phyloP scores from a whole-genome alignment of 1,139 yeast genomes.

The Geotrichum bryndzae region DNA sequence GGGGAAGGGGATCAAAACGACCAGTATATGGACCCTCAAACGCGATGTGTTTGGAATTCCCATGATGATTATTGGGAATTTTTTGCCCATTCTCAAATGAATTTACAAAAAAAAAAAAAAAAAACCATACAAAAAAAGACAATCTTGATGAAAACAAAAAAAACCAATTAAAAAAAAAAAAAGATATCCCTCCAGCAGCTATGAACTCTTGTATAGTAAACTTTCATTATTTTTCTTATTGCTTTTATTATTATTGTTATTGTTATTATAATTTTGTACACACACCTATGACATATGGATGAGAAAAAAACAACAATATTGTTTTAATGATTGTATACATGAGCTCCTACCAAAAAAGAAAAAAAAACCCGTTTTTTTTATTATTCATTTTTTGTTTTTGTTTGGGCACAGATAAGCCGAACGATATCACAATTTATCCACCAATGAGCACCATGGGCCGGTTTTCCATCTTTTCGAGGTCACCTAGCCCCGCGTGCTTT shows the following conservation, averaged over 20 bases:
- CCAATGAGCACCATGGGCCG: constrained; percentile 52
- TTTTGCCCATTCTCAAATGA: constrained; percentile 53
- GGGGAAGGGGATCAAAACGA: constrained; percentile 48
- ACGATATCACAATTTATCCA: constrained; percentile 31
- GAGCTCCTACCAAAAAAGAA: not conserved
- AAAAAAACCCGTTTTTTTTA: not conserved
- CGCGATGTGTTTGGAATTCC: constrained; percentile 90
- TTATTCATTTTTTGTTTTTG: not conserved
- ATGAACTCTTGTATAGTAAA: not conserved
- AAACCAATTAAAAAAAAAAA: not conserved
- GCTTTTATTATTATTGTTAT: too few species aligned
- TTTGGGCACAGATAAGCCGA: not conserved
- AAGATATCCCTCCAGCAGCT: not conserved
- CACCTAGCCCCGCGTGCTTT: constrained; percentile 47
- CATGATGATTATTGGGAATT: constrained; percentile 93
- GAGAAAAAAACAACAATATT: not conserved
- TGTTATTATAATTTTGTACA: too few species aligned
- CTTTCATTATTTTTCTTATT: too few species aligned
- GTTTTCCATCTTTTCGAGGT: constrained; percentile 42
- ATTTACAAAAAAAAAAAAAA: not conserved
- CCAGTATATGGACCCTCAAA: constrained; percentile 86
- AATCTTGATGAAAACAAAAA: not conserved
- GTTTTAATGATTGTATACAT: not conserved
- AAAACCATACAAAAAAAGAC: not conserved
- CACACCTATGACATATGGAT: not conserved